These are phyloP conservation scores for Umbelopsis sp. DNA, from an alignment of 192 early-diverging fungal species.

Conservation along the genomic window DNA sequence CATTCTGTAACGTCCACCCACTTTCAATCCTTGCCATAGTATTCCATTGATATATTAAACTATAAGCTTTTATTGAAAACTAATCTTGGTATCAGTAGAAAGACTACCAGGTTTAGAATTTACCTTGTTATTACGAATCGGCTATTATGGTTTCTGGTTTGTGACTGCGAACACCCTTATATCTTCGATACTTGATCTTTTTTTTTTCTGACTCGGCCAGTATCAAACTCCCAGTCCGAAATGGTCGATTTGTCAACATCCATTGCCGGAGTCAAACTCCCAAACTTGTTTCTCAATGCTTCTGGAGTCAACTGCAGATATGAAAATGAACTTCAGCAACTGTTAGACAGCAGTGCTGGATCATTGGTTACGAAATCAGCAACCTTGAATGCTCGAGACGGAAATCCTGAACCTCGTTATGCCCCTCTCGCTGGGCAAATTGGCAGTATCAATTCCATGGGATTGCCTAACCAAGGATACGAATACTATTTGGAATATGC, in stretches of 20 bases:
- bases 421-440: conserved; percentile 19
- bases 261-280: conserved; percentile 34
- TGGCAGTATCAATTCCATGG: conserved; percentile 42
- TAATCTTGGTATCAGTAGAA: too few species aligned
- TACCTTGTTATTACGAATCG: too few species aligned
- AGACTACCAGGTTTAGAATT: too few species aligned
- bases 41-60: too few species aligned
- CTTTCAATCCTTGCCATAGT: too few species aligned
- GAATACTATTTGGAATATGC: conserved; percentile 40
- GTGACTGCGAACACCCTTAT: neutral
- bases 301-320: conserved; percentile 37
- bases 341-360: conserved; percentile 34
- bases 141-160: neutral
- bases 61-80: too few species aligned
- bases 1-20: neutral
- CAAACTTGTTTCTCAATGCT: conserved; percentile 40
- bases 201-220: neutral
- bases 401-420: conserved; percentile 39
- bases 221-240: neutral
- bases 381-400: conserved; percentile 30
- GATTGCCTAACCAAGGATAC: conserved; percentile 38
- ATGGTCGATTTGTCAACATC: conserved; percentile 42
- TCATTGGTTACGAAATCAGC: conserved; percentile 41
- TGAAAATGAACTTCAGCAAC: conserved; percentile 28
- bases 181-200: neutral